phyloP scores from a whole-genome alignment of 2,329 filamentous ascomycete genomes.

The Amauroascus niger region DNA sequence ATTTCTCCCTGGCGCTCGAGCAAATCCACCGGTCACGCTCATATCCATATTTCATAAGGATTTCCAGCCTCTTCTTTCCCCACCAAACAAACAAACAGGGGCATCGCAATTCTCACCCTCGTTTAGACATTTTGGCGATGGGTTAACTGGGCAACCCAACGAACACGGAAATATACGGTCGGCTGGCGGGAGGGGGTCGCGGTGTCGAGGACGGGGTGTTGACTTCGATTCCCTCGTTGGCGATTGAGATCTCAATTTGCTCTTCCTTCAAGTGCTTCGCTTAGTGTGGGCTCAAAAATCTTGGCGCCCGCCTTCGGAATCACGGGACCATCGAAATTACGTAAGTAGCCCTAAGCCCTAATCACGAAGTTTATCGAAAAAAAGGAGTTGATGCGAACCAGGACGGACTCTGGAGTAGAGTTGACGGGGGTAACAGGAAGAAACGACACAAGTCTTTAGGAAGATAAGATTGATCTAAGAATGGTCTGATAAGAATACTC shows the following conservation, averaged over 20 bases:
- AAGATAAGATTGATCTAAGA: too few species aligned
- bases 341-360: conserved; percentile 32
- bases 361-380: neutral
- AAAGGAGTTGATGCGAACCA: too few species aligned
- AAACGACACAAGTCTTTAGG: too few species aligned
- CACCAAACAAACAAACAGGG: conserved; percentile 3
- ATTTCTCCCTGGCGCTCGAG: neutral
- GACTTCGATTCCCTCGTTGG: conserved; percentile 14
- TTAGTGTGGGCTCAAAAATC: conserved; percentile 38
- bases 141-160: conserved; percentile 31
- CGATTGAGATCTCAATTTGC: conserved; percentile 27
- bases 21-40: neutral
- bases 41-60: neutral
- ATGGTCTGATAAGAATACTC: too few species aligned
- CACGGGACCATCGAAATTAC: conserved; percentile 5
- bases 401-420: too few species aligned
- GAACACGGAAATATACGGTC: conserved; percentile 17
- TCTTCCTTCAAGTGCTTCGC: conserved; percentile 25
- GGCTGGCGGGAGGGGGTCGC: neutral
- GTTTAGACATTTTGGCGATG: conserved; percentile 43
- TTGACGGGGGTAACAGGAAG: neutral
- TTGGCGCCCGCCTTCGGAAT: conserved; percentile 30
- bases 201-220: conserved; percentile 23
- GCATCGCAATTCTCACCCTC: conserved; percentile 34
- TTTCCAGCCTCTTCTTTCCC: neutral